These are phyloP conservation scores for Crucihimalaya himalaica DNA, from an alignment of 345 rosid species.

Conservation along the genomic window DNA sequence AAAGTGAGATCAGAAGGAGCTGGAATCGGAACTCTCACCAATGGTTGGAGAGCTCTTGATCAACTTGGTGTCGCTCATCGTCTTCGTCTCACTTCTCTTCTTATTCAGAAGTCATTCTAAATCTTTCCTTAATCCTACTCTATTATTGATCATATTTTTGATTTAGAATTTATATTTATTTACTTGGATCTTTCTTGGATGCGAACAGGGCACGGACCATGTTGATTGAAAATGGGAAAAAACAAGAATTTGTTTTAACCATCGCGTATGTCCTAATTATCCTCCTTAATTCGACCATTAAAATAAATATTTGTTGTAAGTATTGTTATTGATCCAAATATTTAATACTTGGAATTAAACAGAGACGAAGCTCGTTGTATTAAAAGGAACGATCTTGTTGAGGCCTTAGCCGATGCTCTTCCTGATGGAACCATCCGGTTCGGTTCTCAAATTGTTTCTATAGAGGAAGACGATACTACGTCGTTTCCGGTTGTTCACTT, in stretches of 20 bases:
- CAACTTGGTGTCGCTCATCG: constrained; percentile 52
- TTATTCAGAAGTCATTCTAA: constrained; percentile 34
- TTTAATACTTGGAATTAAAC: neutral
- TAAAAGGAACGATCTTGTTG: constrained; percentile 40
- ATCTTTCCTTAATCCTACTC: neutral
- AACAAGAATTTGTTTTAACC: constrained; percentile 26
- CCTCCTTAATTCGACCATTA: neutral
- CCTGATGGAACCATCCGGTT: constrained; percentile 40
- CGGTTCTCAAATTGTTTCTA: constrained; percentile 28
- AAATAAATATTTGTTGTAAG: neutral
- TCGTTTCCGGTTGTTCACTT: constrained; percentile 31
- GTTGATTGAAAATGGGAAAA: constrained; percentile 32
- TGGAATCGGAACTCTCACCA: constrained; percentile 48
- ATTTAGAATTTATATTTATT: neutral
- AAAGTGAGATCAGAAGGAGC: constrained; percentile 52
- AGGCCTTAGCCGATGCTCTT: constrained; percentile 40
- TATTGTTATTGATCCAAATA: neutral
- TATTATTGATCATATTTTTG: neutral
- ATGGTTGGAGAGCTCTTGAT: constrained; percentile 70
- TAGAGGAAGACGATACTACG: constrained; percentile 25
- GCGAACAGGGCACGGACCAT: constrained; percentile 29
- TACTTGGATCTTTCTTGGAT: neutral
- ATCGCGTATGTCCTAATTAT: constrained; percentile 6
- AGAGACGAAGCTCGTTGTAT: constrained; percentile 42
- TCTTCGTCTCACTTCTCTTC: constrained; percentile 48